These are phyloP conservation scores for Phialocephala sp. DNA, from an alignment of 2,329 filamentous ascomycete genomes.

Conservation along the genomic window DNA sequence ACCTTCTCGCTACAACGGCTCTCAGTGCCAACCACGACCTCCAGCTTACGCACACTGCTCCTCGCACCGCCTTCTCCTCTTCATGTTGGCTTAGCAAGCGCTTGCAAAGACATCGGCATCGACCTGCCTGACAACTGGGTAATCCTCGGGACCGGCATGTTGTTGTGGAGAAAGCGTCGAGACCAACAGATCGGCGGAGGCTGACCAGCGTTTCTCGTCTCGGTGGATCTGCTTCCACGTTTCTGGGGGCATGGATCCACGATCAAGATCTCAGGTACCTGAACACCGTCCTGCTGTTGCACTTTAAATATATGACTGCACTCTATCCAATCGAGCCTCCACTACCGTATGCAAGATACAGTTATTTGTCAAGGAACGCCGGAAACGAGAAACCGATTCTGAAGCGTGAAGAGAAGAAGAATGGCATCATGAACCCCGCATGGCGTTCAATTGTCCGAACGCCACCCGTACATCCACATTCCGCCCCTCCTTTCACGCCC, in stretches of 20 bases:
- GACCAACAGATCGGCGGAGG: neutral
- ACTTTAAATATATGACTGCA: too few relatives aligned
- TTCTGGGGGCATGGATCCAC: too few relatives aligned
- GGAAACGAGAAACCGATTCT: too few relatives aligned
- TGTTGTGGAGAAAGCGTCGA: slow-evolving; percentile 4
- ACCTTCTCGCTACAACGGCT: too few relatives aligned
- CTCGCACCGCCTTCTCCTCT: neutral
- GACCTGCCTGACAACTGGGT: neutral
- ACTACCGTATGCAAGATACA: neutral
- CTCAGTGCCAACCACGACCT: too few relatives aligned
- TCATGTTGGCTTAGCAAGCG: slow-evolving; percentile 4
- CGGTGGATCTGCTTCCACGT: neutral
- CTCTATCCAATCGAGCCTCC: too few relatives aligned
- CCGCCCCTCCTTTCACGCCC: neutral
- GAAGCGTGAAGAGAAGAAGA: neutral
- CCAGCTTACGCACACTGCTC: neutral
- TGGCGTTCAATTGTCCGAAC: neutral
- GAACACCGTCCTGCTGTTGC: neutral
- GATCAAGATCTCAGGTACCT: neutral
- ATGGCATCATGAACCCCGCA: slow-evolving; percentile 5
- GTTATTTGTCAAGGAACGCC: too few relatives aligned
- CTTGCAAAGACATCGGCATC: neutral
- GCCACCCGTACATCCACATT: neutral
- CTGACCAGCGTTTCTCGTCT: neutral
- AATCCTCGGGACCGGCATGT: neutral